phyloP scores from a whole-genome alignment of 305 asterid species.

The Fraxinus ornus region DNA sequence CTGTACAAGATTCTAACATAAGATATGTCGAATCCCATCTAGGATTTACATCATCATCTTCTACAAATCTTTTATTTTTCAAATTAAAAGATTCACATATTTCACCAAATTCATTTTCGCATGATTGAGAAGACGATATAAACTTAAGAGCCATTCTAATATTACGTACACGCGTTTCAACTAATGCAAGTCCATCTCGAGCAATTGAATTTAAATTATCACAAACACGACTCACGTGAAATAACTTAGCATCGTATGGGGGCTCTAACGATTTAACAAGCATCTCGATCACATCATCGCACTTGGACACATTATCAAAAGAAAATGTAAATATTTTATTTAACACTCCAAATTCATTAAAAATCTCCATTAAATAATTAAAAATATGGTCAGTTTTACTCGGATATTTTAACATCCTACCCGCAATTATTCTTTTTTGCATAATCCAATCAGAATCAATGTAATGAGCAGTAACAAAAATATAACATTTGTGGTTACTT shows the following conservation, averaged over 20 bases:
- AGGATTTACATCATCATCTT: not conserved
- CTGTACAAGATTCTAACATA: not conserved
- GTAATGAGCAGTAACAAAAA: not conserved
- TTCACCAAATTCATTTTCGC: not conserved
- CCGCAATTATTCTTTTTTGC: not conserved
- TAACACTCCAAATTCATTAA: not conserved
- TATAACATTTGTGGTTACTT: not conserved
- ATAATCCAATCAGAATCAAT: not conserved
- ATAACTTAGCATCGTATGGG: too few species aligned
- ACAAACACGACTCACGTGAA: not conserved
- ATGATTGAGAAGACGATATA: not conserved
- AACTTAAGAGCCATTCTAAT: not conserved
- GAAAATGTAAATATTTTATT: too few species aligned
- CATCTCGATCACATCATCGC: not conserved
- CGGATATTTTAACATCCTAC: not conserved
- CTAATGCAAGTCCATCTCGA: not conserved
- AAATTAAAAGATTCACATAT: not conserved
- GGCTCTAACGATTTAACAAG: too few species aligned
- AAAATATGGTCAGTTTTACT: not conserved
- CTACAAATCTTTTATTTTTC: not conserved
- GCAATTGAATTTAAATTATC: not conserved
- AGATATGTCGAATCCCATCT: not conserved
- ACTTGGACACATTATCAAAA: too few species aligned
- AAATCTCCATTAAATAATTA: not conserved
- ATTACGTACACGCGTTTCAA: not conserved